Conservation (phyloP, 768 basidiomycete species). For the Lactarius trivialis region DNA sequence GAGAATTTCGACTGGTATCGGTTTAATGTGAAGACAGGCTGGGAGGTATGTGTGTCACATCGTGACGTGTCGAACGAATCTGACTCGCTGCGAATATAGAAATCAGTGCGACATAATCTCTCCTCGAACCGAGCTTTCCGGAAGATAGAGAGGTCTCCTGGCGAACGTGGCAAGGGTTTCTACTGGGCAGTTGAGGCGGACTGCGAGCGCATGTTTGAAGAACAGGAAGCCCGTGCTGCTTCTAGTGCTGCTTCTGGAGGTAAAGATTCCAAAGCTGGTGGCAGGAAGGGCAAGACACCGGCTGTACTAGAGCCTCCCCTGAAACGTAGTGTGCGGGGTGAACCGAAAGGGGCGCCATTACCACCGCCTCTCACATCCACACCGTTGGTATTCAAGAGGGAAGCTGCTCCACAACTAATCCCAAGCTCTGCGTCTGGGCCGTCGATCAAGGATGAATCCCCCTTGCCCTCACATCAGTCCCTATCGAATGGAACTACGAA, state of each 20-base stretch:
- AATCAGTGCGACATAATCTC: constrained; percentile 92
- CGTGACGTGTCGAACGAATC: constrained; percentile 5
- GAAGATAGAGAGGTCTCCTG: constrained; percentile 79
- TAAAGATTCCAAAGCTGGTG: constrained; percentile 37
- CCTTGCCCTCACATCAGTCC: constrained; percentile 21
- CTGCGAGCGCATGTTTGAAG: constrained; percentile 59
- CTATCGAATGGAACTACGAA: constrained; percentile 21
- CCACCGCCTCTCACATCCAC: constrained; percentile 66
- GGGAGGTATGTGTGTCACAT: constrained; percentile 63
- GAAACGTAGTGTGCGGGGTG: constrained; percentile 65
- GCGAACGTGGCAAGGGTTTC: constrained; percentile 86
- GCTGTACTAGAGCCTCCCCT: constrained; percentile 53
- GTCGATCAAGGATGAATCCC: constrained; percentile 26
- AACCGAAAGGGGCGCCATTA: constrained; percentile 47
- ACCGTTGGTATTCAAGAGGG: constrained; percentile 48
- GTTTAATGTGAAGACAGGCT: constrained; percentile 72
- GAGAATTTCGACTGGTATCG: constrained; percentile 87
- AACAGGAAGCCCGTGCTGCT: constrained; percentile 50
- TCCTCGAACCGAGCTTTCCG: constrained; percentile 88
- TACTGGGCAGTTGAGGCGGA: constrained; percentile 89
- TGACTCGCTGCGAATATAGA: constrained; percentile 33
- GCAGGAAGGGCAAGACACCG: constrained; percentile 54
- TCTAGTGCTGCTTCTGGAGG: constrained; percentile 27
- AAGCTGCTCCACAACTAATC: constrained; percentile 11
- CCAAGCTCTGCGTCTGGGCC: constrained; percentile 15